Evolutionary conservation across 805 yeast genomes (phyloP).

Genomic region (Yarrowia keelungensis): DNA sequence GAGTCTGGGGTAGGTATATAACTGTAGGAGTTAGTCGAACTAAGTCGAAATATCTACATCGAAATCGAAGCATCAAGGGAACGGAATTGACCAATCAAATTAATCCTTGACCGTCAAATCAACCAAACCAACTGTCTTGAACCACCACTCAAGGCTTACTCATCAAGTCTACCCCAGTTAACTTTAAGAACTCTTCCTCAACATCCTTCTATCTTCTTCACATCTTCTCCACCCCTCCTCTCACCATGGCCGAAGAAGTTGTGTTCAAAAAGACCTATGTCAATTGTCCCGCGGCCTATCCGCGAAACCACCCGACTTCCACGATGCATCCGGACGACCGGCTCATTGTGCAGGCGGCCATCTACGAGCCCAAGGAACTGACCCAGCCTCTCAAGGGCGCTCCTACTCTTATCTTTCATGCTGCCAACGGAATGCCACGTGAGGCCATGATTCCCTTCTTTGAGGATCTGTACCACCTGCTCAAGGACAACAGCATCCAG

Average conservation of each 20-base stretch:
- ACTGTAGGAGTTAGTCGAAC: no score
- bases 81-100: no score
- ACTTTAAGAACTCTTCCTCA: no score
- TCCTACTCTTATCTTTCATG: slow-evolving; percentile 29
- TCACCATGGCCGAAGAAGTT: slow-evolving; percentile 26
- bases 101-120: no score
- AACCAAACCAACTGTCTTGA: no score
- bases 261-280: slow-evolving; percentile 30
- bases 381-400: slow-evolving; percentile 26
- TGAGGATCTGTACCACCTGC: slow-evolving; percentile 14
- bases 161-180: no score
- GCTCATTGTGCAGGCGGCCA: slow-evolving; percentile 17
- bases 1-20: slow-evolving; percentile 15
- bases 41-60: no score
- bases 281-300: slow-evolving; percentile 38
- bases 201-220: background rate
- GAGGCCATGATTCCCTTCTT: slow-evolving; percentile 24
- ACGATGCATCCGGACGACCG: slow-evolving; percentile 39
- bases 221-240: background rate
- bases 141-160: no score
- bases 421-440: slow-evolving; percentile 37
- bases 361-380: slow-evolving; percentile 35
- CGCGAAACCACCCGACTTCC: slow-evolving; percentile 28
- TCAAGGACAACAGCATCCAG: slow-evolving; percentile 33
- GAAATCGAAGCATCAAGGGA: no score